Conservation (phyloP, 1,139 yeast genomes). For the Spencermartinsiella ligniputridi region DNA sequence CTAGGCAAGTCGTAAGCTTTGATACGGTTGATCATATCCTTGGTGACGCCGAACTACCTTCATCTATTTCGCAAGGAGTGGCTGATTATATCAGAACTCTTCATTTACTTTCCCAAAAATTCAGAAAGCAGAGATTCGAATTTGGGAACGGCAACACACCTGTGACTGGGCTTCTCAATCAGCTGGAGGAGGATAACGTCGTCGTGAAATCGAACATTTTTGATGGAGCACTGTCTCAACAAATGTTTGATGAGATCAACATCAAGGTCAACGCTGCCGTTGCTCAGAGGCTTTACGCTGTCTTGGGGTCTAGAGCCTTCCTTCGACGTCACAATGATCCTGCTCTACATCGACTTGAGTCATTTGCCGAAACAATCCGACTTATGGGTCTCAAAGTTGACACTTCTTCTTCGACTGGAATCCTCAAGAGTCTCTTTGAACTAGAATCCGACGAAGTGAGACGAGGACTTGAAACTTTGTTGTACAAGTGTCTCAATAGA, state of each 20-base stretch:
- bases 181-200: conserved; percentile 80
- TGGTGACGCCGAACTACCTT: conserved; percentile 27
- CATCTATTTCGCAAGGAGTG: conserved; percentile 40
- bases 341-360: conserved; percentile 73
- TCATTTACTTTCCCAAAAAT: conserved; percentile 61
- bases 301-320: conserved; percentile 73
- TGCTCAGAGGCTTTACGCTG: conserved; percentile 74
- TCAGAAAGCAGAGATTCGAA: conserved; percentile 66
- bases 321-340: conserved; percentile 88
- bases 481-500: conserved; percentile 77
- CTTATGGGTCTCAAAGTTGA: conserved; percentile 60
- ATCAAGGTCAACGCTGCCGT: conserved; percentile 81
- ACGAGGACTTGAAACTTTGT: conserved; percentile 70
- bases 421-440: conserved; percentile 64
- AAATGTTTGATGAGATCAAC: conserved; percentile 68
- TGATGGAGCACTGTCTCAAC: conserved; percentile 54
- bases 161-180: conserved; percentile 65
- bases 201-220: conserved; percentile 69
- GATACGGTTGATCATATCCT: conserved; percentile 29
- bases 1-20: conserved; percentile 37
- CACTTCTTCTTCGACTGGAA: conserved; percentile 65
- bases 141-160: conserved; percentile 39
- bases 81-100: conserved; percentile 64
- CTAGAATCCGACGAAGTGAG: conserved; percentile 63
- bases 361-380: conserved; percentile 66